These are phyloP conservation scores for Agaricus subrufescens DNA, from an alignment of 768 basidiomycete genomes.

Conservation along the genomic window DNA sequence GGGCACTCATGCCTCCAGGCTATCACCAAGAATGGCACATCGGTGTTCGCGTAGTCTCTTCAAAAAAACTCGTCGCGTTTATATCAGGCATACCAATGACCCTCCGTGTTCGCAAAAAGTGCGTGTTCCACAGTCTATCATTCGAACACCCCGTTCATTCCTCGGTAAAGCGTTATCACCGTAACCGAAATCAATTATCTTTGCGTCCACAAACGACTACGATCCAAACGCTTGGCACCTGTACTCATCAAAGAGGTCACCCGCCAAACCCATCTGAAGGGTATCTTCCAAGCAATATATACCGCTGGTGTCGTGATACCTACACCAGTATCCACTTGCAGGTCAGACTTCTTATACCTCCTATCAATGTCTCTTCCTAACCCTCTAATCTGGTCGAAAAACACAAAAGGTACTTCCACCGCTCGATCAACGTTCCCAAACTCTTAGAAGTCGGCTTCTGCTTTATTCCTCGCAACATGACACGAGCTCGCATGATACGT, in stretches of 20 bases:
- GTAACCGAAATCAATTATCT: constrained; percentile 96
- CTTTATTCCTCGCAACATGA: constrained; percentile 81
- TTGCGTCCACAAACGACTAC: constrained; percentile 95
- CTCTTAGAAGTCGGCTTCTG: constrained; percentile 89
- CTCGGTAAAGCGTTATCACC: constrained; percentile 49
- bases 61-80: constrained; percentile 93
- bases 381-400: not conserved
- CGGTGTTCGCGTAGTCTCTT: constrained; percentile 87
- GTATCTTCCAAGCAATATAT: constrained; percentile 96
- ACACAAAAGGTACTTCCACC: constrained; percentile 75
- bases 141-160: not conserved
- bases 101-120: constrained; percentile 84
- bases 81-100: constrained; percentile 90
- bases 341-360: constrained; percentile 39
- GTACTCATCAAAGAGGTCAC: constrained; percentile 98
- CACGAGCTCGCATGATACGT: constrained; percentile 86
- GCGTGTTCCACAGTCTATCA: constrained; percentile 30
- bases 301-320: constrained; percentile 92
- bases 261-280: constrained; percentile 81
- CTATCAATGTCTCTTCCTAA: constrained; percentile 2
- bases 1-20: constrained; percentile 93
- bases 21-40: constrained; percentile 94
- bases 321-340: constrained; percentile 83
- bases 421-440: constrained; percentile 86
- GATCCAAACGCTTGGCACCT: constrained; percentile 91